These are phyloP conservation scores for Exophiala mesophila DNA, from an alignment of 2,329 filamentous ascomycete species.

Conservation along the genomic window DNA sequence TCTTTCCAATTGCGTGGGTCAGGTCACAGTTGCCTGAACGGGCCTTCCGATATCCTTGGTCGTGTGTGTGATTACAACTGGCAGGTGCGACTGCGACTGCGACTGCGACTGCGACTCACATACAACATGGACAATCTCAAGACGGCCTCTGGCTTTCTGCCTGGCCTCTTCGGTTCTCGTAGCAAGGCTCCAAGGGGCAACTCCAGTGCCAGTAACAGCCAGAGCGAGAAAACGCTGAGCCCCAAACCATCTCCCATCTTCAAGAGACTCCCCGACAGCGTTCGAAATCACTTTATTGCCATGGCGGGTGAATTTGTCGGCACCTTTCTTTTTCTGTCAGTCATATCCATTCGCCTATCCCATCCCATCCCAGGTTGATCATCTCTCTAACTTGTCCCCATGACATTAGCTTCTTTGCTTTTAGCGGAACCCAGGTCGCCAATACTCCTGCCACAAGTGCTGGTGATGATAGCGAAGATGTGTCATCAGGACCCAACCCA, in stretches of 20 bases:
- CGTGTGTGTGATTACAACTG: not conserved
- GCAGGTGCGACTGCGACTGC: slow-evolving; percentile 1
- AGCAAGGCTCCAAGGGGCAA: slow-evolving; percentile 8
- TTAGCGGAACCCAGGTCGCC: slow-evolving; percentile 45
- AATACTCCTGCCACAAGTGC: slow-evolving; percentile 34
- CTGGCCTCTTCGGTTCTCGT: slow-evolving; percentile 19
- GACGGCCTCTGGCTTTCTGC: slow-evolving; percentile 19
- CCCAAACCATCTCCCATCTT: slow-evolving; percentile 17
- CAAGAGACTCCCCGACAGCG: slow-evolving; percentile 29
- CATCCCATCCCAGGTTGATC: not conserved
- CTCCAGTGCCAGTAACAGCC: slow-evolving; percentile 8
- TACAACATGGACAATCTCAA: slow-evolving; percentile 26
- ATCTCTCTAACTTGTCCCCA: too few relatives aligned
- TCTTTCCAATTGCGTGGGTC: too few relatives aligned
- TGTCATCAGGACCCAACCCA: slow-evolving; percentile 31
- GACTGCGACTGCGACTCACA: too few relatives aligned
- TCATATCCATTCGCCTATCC: not conserved
- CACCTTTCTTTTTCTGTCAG: slow-evolving; percentile 43
- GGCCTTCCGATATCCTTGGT: too few relatives aligned
- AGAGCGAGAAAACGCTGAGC: slow-evolving; percentile 20
- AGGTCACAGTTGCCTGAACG: too few relatives aligned
- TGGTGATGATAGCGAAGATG: slow-evolving; percentile 26
- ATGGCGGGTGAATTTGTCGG: slow-evolving; percentile 49
- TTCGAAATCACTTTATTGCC: slow-evolving; percentile 44
- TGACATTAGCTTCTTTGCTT: slow-evolving; percentile 41